Conservation (phyloP, 1,284 basidiomycete genomes). For the Coniophora puteana region DNA sequence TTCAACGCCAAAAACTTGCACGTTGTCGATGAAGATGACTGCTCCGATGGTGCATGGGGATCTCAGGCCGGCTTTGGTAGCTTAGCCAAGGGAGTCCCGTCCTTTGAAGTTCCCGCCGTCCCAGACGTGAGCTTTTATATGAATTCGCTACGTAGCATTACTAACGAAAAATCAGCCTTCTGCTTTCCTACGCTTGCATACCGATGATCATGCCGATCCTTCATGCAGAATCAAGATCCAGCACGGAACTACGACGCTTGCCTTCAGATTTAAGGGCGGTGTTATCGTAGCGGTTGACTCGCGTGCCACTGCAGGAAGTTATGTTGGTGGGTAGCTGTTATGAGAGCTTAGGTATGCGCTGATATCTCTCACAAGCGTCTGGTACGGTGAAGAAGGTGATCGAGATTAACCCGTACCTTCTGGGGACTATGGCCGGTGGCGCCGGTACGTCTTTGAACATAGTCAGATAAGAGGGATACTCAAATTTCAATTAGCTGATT, state of each 20-base stretch:
- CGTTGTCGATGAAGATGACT: conserved; percentile 52
- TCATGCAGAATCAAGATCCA: conserved; percentile 96
- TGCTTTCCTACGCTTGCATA: conserved; percentile 84
- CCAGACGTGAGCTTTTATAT: conserved; percentile 57
- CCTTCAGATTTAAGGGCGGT: conserved; percentile 95
- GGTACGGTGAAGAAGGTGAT: conserved; percentile 99
- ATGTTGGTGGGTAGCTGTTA: conserved; percentile 69
- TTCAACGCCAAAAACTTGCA: conserved; percentile 42
- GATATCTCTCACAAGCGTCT: conserved; percentile 54
- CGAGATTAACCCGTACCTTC: conserved; percentile 97
- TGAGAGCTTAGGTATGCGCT: conserved; percentile 5
- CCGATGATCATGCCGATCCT: conserved; percentile 91
- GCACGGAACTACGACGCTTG: conserved; percentile 98
- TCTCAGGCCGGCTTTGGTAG: conserved; percentile 78
- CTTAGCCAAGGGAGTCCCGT: conserved; percentile 62
- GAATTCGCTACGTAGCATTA: neutral
- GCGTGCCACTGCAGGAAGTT: conserved; percentile 94
- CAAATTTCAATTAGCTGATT: conserved; percentile 80
- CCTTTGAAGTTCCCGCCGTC: conserved; percentile 67
- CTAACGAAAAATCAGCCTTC: conserved; percentile 59
- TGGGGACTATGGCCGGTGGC: conserved; percentile 99
- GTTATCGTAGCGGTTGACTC: conserved; percentile 99
- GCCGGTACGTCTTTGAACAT: conserved; percentile 59
- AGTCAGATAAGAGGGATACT: too few relatives aligned
- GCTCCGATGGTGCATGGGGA: conserved; percentile 71